Evolutionary conservation across 495 filamentous ascomycete genomes (phyloP), one percentile per base, ranked within the genome.

Genomic region (Penicillium coprophilum): DNA sequence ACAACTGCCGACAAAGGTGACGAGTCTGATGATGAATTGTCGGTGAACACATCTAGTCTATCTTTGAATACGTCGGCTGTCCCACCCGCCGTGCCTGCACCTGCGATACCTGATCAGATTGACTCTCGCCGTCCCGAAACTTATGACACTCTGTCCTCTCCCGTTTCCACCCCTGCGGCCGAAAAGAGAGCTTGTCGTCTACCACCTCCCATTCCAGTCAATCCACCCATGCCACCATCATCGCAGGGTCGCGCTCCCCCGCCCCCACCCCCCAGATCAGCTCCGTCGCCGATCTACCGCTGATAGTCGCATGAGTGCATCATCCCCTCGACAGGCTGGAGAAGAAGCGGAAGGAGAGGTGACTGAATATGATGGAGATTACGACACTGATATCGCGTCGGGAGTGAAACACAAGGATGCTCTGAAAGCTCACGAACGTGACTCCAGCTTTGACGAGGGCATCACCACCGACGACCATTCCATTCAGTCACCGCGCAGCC

Each of bases 331-430:
- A 21, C 69, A 73, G 52, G 70, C 71, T 23, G 73, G 79, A 38
- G 81, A 85, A 28, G 87, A 90, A 39, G 88, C 81, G 17, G 90
- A 85, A 56, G 89, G 92, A 41, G 92, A 94, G 66, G 77, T 90
- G 34, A 96, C 90, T 2, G 94, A 97, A 70, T 97, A 97, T 67
- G 94, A 98, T 69, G 94, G 92, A 19, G 94, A 97, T 66, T 97
- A 98, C 68, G 94, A 97, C 62, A 98, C 94, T 38, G 94, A 97
- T 69, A 97, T 98, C 61, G 92, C 89, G 2, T 88, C 95, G 43
- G 87, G 90, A 28, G 91, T 84, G 10, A 87, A 88, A 39, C 88
- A 94, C 67, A 94, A 95, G 71, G 94, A 96, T 75, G 93, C 94
- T 4, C 69, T 97, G 53, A 95, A 91, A 63, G 69, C 89, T 19